Conservation (phyloP, 108 stramenopile genomes). For the Cyclotella sp. region DNA sequence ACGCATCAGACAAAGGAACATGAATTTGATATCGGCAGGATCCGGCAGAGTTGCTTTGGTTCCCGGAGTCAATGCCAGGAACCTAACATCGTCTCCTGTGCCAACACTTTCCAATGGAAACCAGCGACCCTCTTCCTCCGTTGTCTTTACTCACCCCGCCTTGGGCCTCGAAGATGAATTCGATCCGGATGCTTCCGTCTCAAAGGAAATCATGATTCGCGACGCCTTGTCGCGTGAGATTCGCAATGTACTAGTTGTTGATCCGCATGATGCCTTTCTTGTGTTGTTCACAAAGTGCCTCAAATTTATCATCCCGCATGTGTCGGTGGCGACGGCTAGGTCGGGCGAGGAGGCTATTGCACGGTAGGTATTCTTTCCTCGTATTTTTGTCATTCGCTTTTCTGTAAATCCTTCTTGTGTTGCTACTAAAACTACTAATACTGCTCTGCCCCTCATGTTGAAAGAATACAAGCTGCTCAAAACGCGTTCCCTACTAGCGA, state of each 20-base stretch:
- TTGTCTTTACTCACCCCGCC: constrained; percentile 35
- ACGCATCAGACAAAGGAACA: constrained; percentile 50
- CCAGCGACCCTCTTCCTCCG: background rate
- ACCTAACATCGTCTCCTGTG: constrained; percentile 32
- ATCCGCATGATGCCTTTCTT: constrained; percentile 61
- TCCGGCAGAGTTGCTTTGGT: constrained; percentile 31
- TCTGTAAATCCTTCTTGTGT: background rate
- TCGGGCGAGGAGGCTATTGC: constrained; percentile 64
- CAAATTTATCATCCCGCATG: constrained; percentile 64
- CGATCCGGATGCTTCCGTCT: constrained; percentile 29
- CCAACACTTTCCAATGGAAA: constrained; percentile 45
- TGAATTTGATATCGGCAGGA: constrained; percentile 51
- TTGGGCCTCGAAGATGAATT: constrained; percentile 46
- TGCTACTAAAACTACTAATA: background rate
- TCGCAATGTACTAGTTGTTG: constrained; percentile 65
- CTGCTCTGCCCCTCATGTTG: no score
- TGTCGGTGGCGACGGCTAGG: constrained; percentile 50
- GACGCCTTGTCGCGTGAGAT: constrained; percentile 57
- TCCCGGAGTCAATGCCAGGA: constrained; percentile 35
- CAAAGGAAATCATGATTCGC: constrained; percentile 22
- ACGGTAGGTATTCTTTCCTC: constrained; percentile 1
- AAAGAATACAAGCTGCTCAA: constrained; percentile 38
- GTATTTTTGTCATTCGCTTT: background rate
- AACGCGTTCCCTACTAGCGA: constrained; percentile 42
- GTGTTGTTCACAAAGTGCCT: constrained; percentile 62